These are phyloP conservation scores for Daldinia sp. DNA, from an alignment of 2,329 filamentous ascomycete genomes.

Conservation along the genomic window DNA sequence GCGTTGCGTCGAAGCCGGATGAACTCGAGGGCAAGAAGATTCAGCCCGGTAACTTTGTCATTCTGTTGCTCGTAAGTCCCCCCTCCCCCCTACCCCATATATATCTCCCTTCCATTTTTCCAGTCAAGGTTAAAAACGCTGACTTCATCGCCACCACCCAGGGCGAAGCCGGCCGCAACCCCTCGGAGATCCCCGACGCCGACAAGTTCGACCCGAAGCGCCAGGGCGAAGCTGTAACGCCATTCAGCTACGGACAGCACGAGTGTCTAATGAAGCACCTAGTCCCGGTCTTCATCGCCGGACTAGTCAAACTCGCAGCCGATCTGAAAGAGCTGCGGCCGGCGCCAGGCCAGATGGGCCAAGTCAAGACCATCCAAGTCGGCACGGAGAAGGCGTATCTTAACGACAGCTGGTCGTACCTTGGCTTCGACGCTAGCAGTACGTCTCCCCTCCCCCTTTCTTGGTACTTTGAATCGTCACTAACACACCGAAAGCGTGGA, in stretches of 20 bases:
- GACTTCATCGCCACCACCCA: not conserved
- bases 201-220: not conserved
- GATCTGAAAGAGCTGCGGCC: slow-evolving; percentile 55
- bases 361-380: slow-evolving; percentile 54
- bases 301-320: slow-evolving; percentile 50
- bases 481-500: slow-evolving; percentile 44
- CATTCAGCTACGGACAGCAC: not conserved
- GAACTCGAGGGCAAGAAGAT: slow-evolving; percentile 52
- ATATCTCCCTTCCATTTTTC: not conserved
- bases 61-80: not conserved
- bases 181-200: not conserved
- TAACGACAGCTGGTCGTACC: slow-evolving; percentile 58
- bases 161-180: not conserved
- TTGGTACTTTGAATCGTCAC: too few species aligned
- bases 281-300: not conserved
- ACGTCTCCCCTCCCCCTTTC: slow-evolving; percentile 11
- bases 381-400: slow-evolving; percentile 53
- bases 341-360: slow-evolving; percentile 56
- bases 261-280: not conserved
- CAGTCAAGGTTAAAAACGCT: not conserved
- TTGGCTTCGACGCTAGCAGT: not conserved
- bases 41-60: slow-evolving; percentile 39
- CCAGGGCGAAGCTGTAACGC: not conserved
- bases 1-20: slow-evolving; percentile 46
- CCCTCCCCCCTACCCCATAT: too few species aligned